Percentiles rank a stretch among this genome's conserved stretches.
These are phyloP conservation scores for Aspergillus ibericus DNA, from an alignment of 2,329 filamentous ascomycete species.

Conservation along the genomic window DNA sequence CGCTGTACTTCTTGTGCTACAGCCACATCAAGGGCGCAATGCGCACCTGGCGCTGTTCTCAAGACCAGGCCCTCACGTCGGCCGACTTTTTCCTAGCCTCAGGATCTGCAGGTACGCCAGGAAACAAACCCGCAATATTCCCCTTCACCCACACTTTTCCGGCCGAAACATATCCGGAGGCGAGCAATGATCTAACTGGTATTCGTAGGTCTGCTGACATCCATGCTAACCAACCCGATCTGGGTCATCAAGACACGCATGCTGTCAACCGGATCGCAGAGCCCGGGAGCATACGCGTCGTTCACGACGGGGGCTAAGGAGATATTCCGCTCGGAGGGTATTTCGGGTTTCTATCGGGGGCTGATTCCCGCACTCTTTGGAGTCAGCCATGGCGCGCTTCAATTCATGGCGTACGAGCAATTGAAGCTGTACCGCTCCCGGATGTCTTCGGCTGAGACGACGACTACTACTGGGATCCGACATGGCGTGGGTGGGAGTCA, in stretches of 20 bases:
- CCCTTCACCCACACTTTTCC: background rate
- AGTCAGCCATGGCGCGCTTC: conserved; percentile 87
- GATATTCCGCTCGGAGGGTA: conserved; percentile 70
- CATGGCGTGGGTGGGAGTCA: background rate
- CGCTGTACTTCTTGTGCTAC: conserved; percentile 82
- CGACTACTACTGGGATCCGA: background rate
- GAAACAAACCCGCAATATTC: background rate
- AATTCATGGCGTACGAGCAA: conserved; percentile 92
- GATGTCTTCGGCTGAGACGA: conserved; percentile 29
- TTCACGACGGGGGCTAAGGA: conserved; percentile 69
- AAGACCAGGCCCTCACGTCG: conserved; percentile 50
- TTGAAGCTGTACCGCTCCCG: conserved; percentile 62
- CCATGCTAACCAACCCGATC: conserved; percentile 85
- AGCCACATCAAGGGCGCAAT: conserved; percentile 59
- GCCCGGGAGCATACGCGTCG: conserved; percentile 75
- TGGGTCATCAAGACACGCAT: conserved; percentile 99
- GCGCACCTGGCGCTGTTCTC: conserved; percentile 38
- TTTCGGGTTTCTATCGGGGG: conserved; percentile 82
- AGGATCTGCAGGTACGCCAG: conserved; percentile 55
- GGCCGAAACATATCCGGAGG: too few relatives aligned
- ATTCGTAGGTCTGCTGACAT: conserved; percentile 65
- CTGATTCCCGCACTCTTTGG: conserved; percentile 80
- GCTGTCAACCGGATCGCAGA: conserved; percentile 76
- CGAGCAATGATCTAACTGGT: background rate
- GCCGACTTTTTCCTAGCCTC: conserved; percentile 81